Evolutionary conservation across 371 early-diverging fungal genomes (phyloP), one percentile per base, ranked within the genome.

Genomic region (Entomophthora muscae): DNA sequence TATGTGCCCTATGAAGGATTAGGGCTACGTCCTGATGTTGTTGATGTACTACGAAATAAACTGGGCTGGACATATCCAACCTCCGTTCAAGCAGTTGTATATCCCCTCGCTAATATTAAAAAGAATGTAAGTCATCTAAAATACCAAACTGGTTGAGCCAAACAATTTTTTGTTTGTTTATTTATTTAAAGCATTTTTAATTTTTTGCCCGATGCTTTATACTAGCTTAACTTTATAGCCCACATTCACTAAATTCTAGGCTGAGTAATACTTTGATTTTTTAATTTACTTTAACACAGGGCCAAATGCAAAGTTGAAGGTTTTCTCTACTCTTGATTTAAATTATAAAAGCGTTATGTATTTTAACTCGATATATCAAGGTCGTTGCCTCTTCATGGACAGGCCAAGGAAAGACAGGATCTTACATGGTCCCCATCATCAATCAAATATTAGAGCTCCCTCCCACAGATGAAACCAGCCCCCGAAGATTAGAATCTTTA

Each of bases 391-490:
- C 55, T 2, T 24, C 53, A 7, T 55, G 63, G 54, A 63, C 63
- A 2, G 63, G 63, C 5, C 32, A 53, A 53, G 63, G 63, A 10
- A 63, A 63, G 55, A 63, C 63, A 3, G 61, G 24, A 13, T 26
- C 61, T 27, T 63, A 30, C 53, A n/a, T 56, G 30, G 17, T 63
- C 13, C 55, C 55, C 2, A 53, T 32, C 53, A 54, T 53, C 30
- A 12, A 63, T 42, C 32, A 61, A 29, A 13, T 63, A 17, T 13
- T 13, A 63, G n/a, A n/a, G n/a, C n/a, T n/a, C n/a, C n/a, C n/a
- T n/a, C n/a, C n/a, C n/a, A n/a, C n/a, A n/a, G n/a, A n/a, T n/a
- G n/a, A n/a, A n/a, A n/a, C n/a, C n/a, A n/a, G n/a, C n/a, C n/a
- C n/a, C n/a, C n/a, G n/a, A n/a, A n/a, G n/a, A n/a, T n/a, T n/a